Conservation (phyloP, 345 rosid genomes). For the Tarenaya hassleriana region DNA sequence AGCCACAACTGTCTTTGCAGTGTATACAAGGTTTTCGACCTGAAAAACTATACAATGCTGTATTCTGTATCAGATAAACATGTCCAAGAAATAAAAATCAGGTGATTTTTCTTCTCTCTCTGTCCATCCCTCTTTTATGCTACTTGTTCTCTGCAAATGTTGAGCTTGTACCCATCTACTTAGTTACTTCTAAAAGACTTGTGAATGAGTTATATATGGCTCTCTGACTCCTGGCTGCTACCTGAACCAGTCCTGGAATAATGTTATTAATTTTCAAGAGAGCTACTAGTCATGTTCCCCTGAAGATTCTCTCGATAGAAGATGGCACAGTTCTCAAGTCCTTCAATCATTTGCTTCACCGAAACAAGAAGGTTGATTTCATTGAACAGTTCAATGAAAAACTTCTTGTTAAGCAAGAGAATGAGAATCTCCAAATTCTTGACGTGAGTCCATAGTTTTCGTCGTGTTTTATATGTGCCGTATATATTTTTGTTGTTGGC, state of each 20-base stretch:
- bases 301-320: constrained; percentile 88
- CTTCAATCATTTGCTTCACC: constrained; percentile 84
- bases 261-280: constrained; percentile 89
- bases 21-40: constrained; percentile 94
- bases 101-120: constrained; percentile 39
- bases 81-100: constrained; percentile 95
- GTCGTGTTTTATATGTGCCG: not conserved
- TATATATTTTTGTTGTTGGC: too few species aligned
- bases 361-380: constrained; percentile 95
- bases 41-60: constrained; percentile 83
- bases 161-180: constrained; percentile 24
- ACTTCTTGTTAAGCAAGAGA: constrained; percentile 98
- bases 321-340: constrained; percentile 95
- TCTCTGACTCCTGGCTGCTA: not conserved
- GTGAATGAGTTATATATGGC: not conserved
- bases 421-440: constrained; percentile 95
- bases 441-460: constrained; percentile 48
- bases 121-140: not conserved
- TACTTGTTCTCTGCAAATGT: constrained; percentile 18
- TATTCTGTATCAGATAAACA: constrained; percentile 83
- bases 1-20: constrained; percentile 35
- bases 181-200: not conserved
- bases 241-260: constrained; percentile 76
- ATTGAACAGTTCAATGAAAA: constrained; percentile 97
- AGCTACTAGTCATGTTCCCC: constrained; percentile 67